Percentiles rank a stretch among this genome's conserved stretches.
Conservation (phyloP, 2,329 filamentous ascomycete genomes). For the Incumbomyces delicatus region DNA sequence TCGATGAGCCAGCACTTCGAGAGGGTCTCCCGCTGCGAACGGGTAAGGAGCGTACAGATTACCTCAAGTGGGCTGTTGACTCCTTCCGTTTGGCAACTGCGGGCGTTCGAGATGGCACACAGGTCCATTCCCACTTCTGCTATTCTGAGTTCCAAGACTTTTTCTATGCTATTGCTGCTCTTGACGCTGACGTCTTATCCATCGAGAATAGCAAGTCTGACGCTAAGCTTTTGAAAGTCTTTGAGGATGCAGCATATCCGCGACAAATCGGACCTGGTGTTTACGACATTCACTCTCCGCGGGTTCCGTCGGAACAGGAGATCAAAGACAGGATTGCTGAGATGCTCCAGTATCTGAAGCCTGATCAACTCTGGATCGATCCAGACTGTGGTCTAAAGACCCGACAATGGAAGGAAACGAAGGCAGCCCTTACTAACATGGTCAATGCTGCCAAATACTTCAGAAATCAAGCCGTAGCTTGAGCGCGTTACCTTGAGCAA, state of each 20-base stretch:
- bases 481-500: background rate
- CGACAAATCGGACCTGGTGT: conserved; percentile 98
- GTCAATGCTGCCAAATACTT: conserved; percentile 96
- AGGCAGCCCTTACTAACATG: conserved; percentile 92
- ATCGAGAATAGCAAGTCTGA: conserved; percentile 99
- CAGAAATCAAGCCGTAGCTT: conserved; percentile 65
- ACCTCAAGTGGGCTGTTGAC: conserved; percentile 95
- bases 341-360: conserved; percentile 96
- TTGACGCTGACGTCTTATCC: conserved; percentile 95
- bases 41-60: conserved; percentile 89
- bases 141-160: conserved; percentile 99
- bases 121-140: conserved; percentile 99
- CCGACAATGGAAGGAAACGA: conserved; percentile 96
- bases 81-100: conserved; percentile 94
- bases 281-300: conserved; percentile 99
- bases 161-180: conserved; percentile 98
- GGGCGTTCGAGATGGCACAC: conserved; percentile 87
- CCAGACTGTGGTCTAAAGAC: conserved; percentile 99
- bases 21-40: conserved; percentile 96
- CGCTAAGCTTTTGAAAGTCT: conserved; percentile 97
- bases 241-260: conserved; percentile 93
- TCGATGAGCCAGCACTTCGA: conserved; percentile 97
- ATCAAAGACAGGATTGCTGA: conserved; percentile 96
- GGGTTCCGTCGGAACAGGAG: conserved; percentile 94
- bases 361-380: conserved; percentile 99